Conservation (phyloP, 257 asterid genomes). For the Solanum habrochaites region DNA sequence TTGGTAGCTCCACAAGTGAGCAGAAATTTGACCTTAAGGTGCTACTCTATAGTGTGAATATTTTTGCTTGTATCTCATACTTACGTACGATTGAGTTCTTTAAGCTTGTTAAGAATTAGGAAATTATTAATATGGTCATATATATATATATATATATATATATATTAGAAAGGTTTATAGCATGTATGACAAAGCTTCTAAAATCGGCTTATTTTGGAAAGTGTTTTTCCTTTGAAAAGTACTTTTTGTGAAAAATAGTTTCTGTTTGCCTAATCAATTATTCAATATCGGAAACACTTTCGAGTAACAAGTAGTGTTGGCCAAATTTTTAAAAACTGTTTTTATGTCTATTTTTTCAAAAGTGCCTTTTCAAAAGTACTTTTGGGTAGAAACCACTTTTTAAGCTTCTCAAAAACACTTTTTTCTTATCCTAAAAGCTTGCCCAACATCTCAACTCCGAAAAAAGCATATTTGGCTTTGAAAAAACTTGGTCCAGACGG, state of each 20-base stretch:
- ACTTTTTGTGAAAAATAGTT: background rate
- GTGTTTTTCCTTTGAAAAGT: background rate
- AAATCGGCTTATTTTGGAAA: background rate
- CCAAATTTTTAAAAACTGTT: background rate
- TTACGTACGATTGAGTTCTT: background rate
- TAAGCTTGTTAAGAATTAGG: background rate
- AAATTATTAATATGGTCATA: background rate
- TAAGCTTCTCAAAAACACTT: background rate
- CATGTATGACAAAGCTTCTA: background rate
- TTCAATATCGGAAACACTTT: background rate
- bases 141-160: background rate
- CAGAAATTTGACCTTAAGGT: background rate
- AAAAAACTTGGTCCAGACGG: background rate
- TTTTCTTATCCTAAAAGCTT: background rate
- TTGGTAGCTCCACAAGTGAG: background rate
- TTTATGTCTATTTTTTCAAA: background rate
- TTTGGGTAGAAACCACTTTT: background rate
- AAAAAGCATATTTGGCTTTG: background rate
- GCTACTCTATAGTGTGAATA: background rate
- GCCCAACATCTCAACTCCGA: background rate
- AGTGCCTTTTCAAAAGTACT: background rate
- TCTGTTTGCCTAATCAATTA: background rate
- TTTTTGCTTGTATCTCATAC: background rate
- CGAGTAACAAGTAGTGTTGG: background rate
- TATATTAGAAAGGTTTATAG: background rate